Base-by-base conservation (phyloP, 805 yeast species). In the Teunomyces funiuensis region DNA sequence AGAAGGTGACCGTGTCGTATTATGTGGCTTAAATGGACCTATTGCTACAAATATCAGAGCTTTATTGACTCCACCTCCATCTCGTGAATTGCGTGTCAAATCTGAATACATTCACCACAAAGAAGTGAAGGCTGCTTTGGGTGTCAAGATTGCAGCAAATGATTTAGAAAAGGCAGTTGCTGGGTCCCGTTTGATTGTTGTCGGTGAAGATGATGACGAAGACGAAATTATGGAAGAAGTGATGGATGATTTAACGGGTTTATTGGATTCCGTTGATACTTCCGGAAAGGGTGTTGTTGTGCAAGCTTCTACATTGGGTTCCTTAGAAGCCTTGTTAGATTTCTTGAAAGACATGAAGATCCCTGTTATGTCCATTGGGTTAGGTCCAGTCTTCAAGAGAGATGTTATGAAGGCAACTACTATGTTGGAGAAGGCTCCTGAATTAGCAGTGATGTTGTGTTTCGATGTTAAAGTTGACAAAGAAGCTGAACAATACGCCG, bases 101-200 rank as follows among this genome's bases (percentile, higher is more conserved):
- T 86, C 97, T n/a, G 96, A 88, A 53, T 93, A 93, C 63, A 80
- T 90, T 39, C 99, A 95, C 63, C 93, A 88, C 71, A 93, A 93
- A 64, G 96, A 91, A 69, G 98, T 93, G 45, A 93, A 91, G 73
- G 99, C 99, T 19, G 99, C 99, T 28, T 77, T 93, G 53, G 99
- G 99, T 80, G 97, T 93, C 43, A 90, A 93, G 77, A 88, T 93
- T 63, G 95, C 98, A 42, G 99, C 99, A 29, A 88, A 88, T 61
- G 99, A 93, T 62, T 79, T 93, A 54, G 99, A 93, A 59, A 91
- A 93, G 70, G 99, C 99, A 9, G 97, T 93, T 61, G 97, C 99
- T 36, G 99, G 99, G 71, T 93, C 99, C 17, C 80, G 99, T 63
- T 74, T 93, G 65, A 71, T 93, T 49, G 91, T 91, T 55, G 97